Conservation (phyloP, 331 rosid genomes). For the Prunus yedoensis region DNA sequence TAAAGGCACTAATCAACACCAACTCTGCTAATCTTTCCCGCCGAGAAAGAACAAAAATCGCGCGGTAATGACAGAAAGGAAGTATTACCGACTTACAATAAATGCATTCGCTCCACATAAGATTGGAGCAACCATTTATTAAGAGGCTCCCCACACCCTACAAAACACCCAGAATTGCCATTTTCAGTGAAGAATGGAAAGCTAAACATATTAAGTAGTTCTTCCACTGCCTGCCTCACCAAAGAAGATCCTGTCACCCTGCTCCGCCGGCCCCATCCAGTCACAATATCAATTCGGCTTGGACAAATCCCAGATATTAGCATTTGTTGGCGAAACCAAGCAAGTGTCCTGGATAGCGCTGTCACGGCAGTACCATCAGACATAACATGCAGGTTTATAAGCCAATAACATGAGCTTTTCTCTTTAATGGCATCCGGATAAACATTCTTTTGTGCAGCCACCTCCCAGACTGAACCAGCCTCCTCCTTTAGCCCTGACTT, state of each 20-base stretch:
- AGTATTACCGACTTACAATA: slow-evolving; percentile 43
- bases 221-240: slow-evolving; percentile 88
- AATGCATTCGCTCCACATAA: slow-evolving; percentile 91
- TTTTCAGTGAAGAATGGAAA: slow-evolving; percentile 90
- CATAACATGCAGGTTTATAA: slow-evolving; percentile 93
- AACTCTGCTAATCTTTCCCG: slow-evolving; percentile 26
- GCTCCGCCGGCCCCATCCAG: slow-evolving; percentile 96
- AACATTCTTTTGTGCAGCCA: slow-evolving; percentile 76
- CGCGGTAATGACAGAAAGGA: slow-evolving; percentile 4
- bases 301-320: slow-evolving; percentile 68
- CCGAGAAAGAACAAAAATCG: slow-evolving; percentile 35
- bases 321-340: slow-evolving; percentile 81
- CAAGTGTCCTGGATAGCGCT: slow-evolving; percentile 86
- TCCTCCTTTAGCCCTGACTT: slow-evolving; percentile 97
- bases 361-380: slow-evolving; percentile 94
- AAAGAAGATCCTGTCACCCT: slow-evolving; percentile 82
- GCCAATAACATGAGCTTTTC: slow-evolving; percentile 87
- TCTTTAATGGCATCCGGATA: slow-evolving; percentile 88
- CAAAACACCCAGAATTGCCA: slow-evolving; percentile 88
- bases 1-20: not conserved
- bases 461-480: slow-evolving; percentile 98
- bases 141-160: slow-evolving; percentile 93
- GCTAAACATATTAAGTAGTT: slow-evolving; percentile 58
- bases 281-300: slow-evolving; percentile 79
- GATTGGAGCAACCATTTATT: slow-evolving; percentile 76